Evolutionary conservation across 805 yeast genomes (phyloP).

Genomic region (Sugiyamaella smithiae): DNA sequence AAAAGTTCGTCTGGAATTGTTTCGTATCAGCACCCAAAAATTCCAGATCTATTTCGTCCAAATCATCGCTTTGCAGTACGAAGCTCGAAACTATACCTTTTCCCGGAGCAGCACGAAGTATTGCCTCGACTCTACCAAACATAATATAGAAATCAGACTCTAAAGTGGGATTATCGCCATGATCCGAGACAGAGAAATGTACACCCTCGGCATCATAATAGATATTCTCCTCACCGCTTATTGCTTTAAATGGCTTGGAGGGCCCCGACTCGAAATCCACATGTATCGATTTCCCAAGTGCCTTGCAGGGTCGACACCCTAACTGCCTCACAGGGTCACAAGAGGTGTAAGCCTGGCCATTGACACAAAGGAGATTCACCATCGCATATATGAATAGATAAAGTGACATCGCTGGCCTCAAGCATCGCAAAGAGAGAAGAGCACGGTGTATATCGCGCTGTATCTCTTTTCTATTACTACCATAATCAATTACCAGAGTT

Average conservation of each 20-base stretch:
- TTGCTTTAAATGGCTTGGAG: slow-evolving; percentile 10
- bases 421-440: too few relatives aligned
- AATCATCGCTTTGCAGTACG: slow-evolving; percentile 76
- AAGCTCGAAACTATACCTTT: slow-evolving; percentile 76
- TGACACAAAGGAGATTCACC: too few relatives aligned
- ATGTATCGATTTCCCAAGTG: slow-evolving; percentile 55
- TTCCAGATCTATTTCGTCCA: slow-evolving; percentile 87
- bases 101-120: slow-evolving; percentile 70
- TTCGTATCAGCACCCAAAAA: slow-evolving; percentile 78
- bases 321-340: slow-evolving; percentile 47
- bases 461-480: too few relatives aligned
- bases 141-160: slow-evolving; percentile 77
- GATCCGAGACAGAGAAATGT: slow-evolving; percentile 52
- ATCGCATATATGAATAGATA: too few relatives aligned
- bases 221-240: slow-evolving; percentile 32
- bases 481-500: too few relatives aligned
- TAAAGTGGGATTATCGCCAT: slow-evolving; percentile 75
- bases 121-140: slow-evolving; percentile 81
- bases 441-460: too few relatives aligned
- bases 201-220: slow-evolving; percentile 55
- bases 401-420: too few relatives aligned
- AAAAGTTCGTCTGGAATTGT: slow-evolving; percentile 68
- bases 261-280: slow-evolving; percentile 47
- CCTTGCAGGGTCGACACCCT: slow-evolving; percentile 51
- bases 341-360: slow-evolving; percentile 29